A percentile compares a stretch with the other conserved stretches of the same genome.
Conservation (phyloP, 2,329 filamentous ascomycete species). For the Tolypocladium cylindrosporum region DNA sequence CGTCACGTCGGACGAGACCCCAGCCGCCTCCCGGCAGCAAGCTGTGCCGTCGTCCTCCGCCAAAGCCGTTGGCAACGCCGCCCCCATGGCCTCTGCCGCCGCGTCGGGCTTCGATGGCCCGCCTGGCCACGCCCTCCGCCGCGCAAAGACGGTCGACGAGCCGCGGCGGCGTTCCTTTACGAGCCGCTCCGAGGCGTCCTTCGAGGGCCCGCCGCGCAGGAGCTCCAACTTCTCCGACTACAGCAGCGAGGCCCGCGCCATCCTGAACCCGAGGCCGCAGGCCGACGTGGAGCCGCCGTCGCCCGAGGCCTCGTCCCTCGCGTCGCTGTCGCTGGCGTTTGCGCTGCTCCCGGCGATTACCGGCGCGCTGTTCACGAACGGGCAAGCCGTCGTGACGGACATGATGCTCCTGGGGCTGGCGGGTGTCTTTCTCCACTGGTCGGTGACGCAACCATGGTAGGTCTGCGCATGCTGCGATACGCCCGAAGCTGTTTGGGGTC, state of each 20-base stretch:
- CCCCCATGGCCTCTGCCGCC: background rate
- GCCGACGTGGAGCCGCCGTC: constrained; percentile 24
- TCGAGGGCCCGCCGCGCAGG: constrained; percentile 40
- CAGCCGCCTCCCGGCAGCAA: background rate
- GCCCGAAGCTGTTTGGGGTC: too few relatives aligned
- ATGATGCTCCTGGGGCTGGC: constrained; percentile 70
- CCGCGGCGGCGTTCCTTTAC: constrained; percentile 8
- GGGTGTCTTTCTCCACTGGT: constrained; percentile 86
- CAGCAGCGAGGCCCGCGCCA: constrained; percentile 59
- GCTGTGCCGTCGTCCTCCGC: background rate
- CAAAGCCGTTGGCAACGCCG: background rate
- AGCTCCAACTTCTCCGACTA: constrained; percentile 73
- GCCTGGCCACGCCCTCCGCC: constrained; percentile 28
- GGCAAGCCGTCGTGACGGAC: constrained; percentile 75
- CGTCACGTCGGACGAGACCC: background rate
- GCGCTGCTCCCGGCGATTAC: constrained; percentile 79
- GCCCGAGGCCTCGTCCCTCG: constrained; percentile 57
- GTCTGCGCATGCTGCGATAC: background rate
- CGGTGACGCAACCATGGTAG: constrained; percentile 80
- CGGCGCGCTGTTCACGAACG: constrained; percentile 76
- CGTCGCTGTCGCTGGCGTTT: constrained; percentile 72
- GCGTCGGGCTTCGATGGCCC: constrained; percentile 4
- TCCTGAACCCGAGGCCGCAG: constrained; percentile 44
- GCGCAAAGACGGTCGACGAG: constrained; percentile 30
- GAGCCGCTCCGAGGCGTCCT: constrained; percentile 15